Evolutionary conservation across 1,284 basidiomycete genomes (phyloP), one percentile per base, ranked within the genome.

Genomic region (Mycena sp.): DNA sequence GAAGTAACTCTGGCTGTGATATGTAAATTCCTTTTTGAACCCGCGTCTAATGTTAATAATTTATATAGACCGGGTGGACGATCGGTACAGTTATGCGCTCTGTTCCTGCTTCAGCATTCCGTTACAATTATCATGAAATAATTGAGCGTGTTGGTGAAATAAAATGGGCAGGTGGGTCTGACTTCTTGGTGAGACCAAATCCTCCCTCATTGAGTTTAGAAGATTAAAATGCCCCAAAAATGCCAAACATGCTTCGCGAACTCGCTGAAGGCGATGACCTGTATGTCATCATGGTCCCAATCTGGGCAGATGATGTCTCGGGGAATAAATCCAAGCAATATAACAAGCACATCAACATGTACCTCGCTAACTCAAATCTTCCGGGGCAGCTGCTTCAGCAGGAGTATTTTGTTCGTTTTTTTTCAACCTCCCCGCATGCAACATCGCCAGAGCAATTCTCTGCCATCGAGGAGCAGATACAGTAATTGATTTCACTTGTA

Each of bases 341-440:
- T 30, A 70, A 73, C 55, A 69, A 70, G 44, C 72, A 73, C 37
- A 63, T 63, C n/a, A 72, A 72, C 37, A 56, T 64, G 16, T 73
- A 71, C n/a, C 25, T 37, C 6, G 45, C 25, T 3, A 58, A 58
- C 17, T n/a, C 14, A 10, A 38, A 25, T 19, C 21, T 59, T 2
- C 58, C 58, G 3, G 37, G 37, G 7, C 25, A 32, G 6, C 26
- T 41, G 16, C 51, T 53, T 10, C 16, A 74, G 26, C 75, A 78
- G 49, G 77, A 81, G 53, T 79, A 70, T 58, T 72, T 71, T 68
- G 65, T 77, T 12, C 67, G 59, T 0, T 80, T 77, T 62, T 52
- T 70, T 10, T 73, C 76, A 0, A 77, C 78, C 7, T 79, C 77
- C 4, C 73, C 68, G 10, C 35, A 76, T 66, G 78, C 74, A 0